A percentile compares a stretch with the other conserved stretches of the same genome.
phyloP scores from a whole-genome alignment of 495 filamentous ascomycete genomes.

The Neurospora pannonica region DNA sequence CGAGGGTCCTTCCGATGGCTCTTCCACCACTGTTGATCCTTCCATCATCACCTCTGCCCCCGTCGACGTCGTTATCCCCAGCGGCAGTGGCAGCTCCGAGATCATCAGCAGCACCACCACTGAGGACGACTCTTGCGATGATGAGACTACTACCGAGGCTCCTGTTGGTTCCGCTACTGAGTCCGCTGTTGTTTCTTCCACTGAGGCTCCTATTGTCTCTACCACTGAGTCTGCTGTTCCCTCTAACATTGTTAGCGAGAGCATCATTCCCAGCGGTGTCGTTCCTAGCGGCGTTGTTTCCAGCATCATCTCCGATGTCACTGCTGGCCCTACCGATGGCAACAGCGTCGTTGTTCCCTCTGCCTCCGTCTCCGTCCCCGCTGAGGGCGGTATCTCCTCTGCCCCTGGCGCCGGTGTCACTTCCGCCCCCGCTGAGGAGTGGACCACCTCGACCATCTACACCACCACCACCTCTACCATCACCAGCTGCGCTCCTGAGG shows the following conservation, averaged over 20 bases:
- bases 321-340: neutral
- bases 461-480: slow-evolving; percentile 46
- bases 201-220: neutral
- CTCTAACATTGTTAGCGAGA: neutral
- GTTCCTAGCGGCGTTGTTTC: neutral
- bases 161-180: neutral
- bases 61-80: neutral
- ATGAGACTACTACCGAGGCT: slow-evolving; percentile 5
- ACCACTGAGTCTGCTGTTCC: neutral
- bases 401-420: neutral
- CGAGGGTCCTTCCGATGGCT: neutral
- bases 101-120: neutral
- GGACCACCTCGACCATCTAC: slow-evolving; percentile 32
- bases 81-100: neutral
- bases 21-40: neutral
- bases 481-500: slow-evolving; percentile 47
- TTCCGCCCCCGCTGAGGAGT: slow-evolving; percentile 4
- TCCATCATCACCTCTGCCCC: slow-evolving; percentile 1
- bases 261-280: neutral
- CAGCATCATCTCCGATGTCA: neutral
- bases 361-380: neutral
- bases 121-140: slow-evolving; percentile 8
- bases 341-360: neutral
- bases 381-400: slow-evolving; percentile 1
- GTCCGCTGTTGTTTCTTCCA: neutral